Evolutionary conservation across 2,329 filamentous ascomycete species (phyloP).

Genomic region (Elsinoe perseae): DNA sequence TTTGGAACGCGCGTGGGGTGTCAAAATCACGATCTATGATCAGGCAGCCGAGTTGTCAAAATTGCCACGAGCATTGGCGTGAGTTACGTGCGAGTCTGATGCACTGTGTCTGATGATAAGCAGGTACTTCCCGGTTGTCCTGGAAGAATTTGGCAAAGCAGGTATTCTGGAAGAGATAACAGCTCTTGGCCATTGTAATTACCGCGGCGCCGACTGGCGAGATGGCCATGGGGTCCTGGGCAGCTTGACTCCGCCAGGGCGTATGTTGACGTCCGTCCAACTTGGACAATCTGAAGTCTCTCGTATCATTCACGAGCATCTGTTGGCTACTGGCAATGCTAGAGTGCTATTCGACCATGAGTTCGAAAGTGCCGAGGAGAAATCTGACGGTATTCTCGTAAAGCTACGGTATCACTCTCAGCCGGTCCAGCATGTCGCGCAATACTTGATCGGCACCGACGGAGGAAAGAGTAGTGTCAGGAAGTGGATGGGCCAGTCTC

Average conservation of each 20-base stretch:
- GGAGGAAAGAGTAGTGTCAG: slow-evolving; percentile 16
- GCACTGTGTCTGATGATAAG: not conserved
- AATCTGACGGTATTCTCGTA: not conserved
- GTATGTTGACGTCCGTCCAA: not conserved
- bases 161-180: not conserved
- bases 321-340: not conserved
- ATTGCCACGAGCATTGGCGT: slow-evolving; percentile 33
- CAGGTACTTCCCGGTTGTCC: slow-evolving; percentile 25
- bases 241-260: not conserved
- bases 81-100: slow-evolving; percentile 15
- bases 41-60: slow-evolving; percentile 16
- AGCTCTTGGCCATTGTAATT: not conserved
- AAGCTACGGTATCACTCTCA: not conserved
- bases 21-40: slow-evolving; percentile 30
- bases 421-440: not conserved
- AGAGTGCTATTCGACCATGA: slow-evolving; percentile 9
- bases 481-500: slow-evolving; percentile 14
- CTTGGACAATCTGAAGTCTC: slow-evolving; percentile 6
- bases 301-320: not conserved
- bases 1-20: no score
- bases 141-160: slow-evolving; percentile 24
- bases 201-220: not conserved
- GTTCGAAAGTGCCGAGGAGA: not conserved
- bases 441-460: slow-evolving; percentile 16
- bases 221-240: not conserved